These are phyloP conservation scores for Didymella exigua DNA, from an alignment of 2,329 filamentous ascomycete genomes.

Conservation along the genomic window DNA sequence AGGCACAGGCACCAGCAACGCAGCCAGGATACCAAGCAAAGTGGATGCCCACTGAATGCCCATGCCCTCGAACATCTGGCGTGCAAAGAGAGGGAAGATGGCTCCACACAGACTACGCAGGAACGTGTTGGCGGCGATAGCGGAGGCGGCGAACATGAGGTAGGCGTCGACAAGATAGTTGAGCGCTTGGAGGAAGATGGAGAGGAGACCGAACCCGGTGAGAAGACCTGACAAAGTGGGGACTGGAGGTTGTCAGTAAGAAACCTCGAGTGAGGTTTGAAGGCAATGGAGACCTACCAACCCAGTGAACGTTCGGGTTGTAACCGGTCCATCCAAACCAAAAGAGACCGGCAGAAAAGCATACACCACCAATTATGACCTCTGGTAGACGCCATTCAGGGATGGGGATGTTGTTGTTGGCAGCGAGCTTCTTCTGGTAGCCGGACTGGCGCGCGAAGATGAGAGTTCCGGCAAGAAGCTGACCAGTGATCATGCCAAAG, in stretches of 20 bases:
- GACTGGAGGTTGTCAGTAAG: constrained; percentile 24
- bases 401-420: constrained; percentile 57
- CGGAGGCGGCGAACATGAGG: constrained; percentile 61
- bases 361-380: constrained; percentile 58
- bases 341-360: constrained; percentile 49
- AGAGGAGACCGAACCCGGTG: constrained; percentile 62
- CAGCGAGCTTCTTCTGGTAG: constrained; percentile 63
- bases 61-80: constrained; percentile 62
- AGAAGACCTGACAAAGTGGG: constrained; percentile 55
- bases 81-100: constrained; percentile 60
- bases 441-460: constrained; percentile 70
- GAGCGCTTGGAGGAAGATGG: constrained; percentile 63
- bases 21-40: constrained; percentile 52
- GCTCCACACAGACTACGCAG: constrained; percentile 58
- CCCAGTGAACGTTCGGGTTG: constrained; percentile 51
- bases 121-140: constrained; percentile 63
- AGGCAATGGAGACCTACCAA: constrained; percentile 11
- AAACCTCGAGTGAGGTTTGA: background rate
- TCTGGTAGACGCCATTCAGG: constrained; percentile 65
- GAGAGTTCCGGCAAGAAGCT: constrained; percentile 68
- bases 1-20: constrained; percentile 53
- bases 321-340: constrained; percentile 53
- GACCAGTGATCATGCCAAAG: constrained; percentile 81
- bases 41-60: constrained; percentile 57
- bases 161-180: constrained; percentile 68